These are phyloP conservation scores for Talaromyces stipitatus DNA, from an alignment of 495 filamentous ascomycete genomes.

Conservation along the genomic window DNA sequence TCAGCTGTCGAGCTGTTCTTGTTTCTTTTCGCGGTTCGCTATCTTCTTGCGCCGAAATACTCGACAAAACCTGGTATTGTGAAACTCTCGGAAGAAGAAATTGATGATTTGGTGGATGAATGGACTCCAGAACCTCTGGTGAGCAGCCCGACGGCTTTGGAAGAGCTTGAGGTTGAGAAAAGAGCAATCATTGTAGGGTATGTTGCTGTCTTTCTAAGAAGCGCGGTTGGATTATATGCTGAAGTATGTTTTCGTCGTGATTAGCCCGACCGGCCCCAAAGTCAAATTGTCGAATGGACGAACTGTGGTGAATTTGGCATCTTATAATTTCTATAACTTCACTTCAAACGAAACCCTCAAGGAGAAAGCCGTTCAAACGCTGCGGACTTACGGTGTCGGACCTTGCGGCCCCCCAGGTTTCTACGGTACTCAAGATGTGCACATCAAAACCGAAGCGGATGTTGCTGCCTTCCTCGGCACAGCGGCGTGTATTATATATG, in stretches of 20 bases:
- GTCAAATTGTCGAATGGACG: slow-evolving; percentile 83
- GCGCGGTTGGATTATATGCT: not conserved
- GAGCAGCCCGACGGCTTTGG: slow-evolving; percentile 57
- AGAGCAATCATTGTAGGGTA: slow-evolving; percentile 83
- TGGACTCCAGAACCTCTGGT: slow-evolving; percentile 95
- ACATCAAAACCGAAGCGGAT: slow-evolving; percentile 93
- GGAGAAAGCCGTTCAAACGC: slow-evolving; percentile 85
- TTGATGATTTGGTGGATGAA: slow-evolving; percentile 94
- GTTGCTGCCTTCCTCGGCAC: slow-evolving; percentile 83
- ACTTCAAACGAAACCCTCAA: slow-evolving; percentile 85
- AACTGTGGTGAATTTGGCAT: slow-evolving; percentile 85
- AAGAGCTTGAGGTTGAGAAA: slow-evolving; percentile 78
- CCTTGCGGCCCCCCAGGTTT: slow-evolving; percentile 95
- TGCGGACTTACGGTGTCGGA: slow-evolving; percentile 92
- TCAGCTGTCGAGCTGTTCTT: slow-evolving; percentile 91
- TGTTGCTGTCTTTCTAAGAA: slow-evolving; percentile 7
- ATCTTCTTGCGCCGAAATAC: slow-evolving; percentile 85
- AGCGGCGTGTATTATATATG: slow-evolving; percentile 84
- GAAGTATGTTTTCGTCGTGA: not conserved
- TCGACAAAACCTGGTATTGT: slow-evolving; percentile 85
- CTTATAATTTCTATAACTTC: slow-evolving; percentile 96
- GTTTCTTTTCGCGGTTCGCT: slow-evolving; percentile 91
- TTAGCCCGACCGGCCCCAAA: slow-evolving; percentile 81
- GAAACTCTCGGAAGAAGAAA: slow-evolving; percentile 85
- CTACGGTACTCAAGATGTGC: slow-evolving; percentile 97